phyloP scores from a whole-genome alignment of 2,329 filamentous ascomycete species.

The Mariannaea elegans region DNA sequence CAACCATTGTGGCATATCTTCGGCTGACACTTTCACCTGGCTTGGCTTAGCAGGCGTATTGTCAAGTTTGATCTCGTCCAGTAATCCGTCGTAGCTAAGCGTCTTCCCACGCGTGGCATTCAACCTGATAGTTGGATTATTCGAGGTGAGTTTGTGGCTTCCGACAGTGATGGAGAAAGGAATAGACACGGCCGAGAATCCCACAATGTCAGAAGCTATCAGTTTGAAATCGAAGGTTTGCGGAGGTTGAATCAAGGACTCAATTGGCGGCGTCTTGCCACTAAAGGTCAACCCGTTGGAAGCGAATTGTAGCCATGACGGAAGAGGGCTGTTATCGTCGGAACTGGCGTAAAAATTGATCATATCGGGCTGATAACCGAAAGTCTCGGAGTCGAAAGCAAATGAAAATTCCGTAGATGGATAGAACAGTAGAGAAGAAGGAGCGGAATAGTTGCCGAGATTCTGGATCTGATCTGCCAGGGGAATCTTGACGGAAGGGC shows the following conservation, averaged over 20 bases:
- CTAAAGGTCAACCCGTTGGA: constrained; percentile 69
- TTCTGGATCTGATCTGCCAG: constrained; percentile 65
- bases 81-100: constrained; percentile 63
- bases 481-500: constrained; percentile 64
- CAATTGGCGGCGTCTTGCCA: constrained; percentile 73
- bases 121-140: constrained; percentile 63
- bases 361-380: constrained; percentile 61
- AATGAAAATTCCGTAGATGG: constrained; percentile 64
- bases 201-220: constrained; percentile 81
- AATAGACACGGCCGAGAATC: constrained; percentile 74
- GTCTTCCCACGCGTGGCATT: constrained; percentile 63
- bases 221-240: constrained; percentile 77
- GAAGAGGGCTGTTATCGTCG: constrained; percentile 80
- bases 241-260: constrained; percentile 70
- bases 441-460: constrained; percentile 68
- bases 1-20: constrained; percentile 74
- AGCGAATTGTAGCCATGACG: constrained; percentile 86
- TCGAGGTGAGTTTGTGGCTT: constrained; percentile 73
- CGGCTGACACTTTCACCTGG: constrained; percentile 61
- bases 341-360: constrained; percentile 82
- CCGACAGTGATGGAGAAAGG: constrained; percentile 78
- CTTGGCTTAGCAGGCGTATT: constrained; percentile 56
- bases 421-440: constrained; percentile 65
- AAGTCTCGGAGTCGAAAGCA: constrained; percentile 66
- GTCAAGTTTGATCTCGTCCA: constrained; percentile 65